Percentiles rank a stretch among this genome's conserved stretches.
These are phyloP conservation scores for Aechmea fasciata DNA, from an alignment of 176 grass and related monocot species.

Conservation along the genomic window DNA sequence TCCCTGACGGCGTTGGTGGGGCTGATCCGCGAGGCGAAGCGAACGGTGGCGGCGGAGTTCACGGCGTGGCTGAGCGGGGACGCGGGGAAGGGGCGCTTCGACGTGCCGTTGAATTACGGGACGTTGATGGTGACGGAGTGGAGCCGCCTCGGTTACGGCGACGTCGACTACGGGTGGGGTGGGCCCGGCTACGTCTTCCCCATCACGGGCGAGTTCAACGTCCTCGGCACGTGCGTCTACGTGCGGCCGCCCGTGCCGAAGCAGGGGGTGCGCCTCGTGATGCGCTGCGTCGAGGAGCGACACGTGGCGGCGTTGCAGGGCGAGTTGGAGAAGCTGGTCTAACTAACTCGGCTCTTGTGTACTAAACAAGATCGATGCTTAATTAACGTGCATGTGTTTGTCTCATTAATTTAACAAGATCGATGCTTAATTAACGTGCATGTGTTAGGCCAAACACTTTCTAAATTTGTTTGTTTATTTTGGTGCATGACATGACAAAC, in stretches of 20 bases:
- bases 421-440: no score
- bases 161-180: slow-evolving; percentile 8
- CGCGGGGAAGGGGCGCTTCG: background rate
- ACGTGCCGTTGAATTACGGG: slow-evolving; percentile 9
- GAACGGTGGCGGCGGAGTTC: background rate
- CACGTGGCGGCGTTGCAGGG: background rate
- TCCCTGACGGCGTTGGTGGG: slow-evolving; percentile 5
- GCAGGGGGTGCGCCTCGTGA: background rate
- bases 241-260: background rate
- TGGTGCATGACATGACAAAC: no score
- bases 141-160: background rate
- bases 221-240: background rate
- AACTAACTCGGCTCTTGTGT: no score
- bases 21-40: slow-evolving; percentile 14
- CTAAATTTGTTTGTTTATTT: no score
- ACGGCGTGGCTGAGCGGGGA: background rate
- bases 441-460: no score
- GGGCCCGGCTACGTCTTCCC: background rate
- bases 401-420: no score
- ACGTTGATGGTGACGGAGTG: background rate
- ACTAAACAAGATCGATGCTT: no score
- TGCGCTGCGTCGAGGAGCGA: slow-evolving; percentile 2
- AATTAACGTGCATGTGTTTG: no score
- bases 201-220: background rate
- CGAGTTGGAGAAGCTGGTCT: background rate